A percentile compares a stretch with the other conserved stretches of the same genome.
phyloP scores from a whole-genome alignment of 2,329 filamentous ascomycete species.

The Claviceps sp. region DNA sequence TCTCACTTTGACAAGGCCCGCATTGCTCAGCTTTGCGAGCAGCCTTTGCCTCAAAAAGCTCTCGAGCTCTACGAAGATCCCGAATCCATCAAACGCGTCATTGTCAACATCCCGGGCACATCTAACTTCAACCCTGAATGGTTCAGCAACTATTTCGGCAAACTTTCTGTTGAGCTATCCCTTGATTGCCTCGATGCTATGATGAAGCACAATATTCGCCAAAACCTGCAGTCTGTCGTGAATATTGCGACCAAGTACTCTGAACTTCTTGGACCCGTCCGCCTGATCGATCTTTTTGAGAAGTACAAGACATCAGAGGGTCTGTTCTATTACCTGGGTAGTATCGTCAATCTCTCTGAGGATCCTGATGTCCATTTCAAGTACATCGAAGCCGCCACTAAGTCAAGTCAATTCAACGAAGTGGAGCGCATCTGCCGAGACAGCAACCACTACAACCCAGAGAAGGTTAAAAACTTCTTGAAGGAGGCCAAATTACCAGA shows the following conservation, averaged over 20 bases:
- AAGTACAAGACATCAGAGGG: conserved; percentile 96
- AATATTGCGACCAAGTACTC: conserved; percentile 97
- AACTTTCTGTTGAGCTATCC: conserved; percentile 88
- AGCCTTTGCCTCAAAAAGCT: conserved; percentile 74
- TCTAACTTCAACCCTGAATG: conserved; percentile 85
- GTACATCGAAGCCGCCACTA: conserved; percentile 94
- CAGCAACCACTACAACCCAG: conserved; percentile 76
- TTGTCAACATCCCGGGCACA: conserved; percentile 67
- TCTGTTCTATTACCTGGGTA: conserved; percentile 95
- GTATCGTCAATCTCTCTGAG: conserved; percentile 93
- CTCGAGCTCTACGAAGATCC: conserved; percentile 92
- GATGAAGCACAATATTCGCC: conserved; percentile 91
- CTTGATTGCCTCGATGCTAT: conserved; percentile 91
- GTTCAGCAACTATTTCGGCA: conserved; percentile 84
- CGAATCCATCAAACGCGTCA: conserved; percentile 75
- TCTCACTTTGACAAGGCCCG: conserved; percentile 87
- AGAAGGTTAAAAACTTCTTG: conserved; percentile 98
- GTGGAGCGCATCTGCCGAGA: conserved; percentile 96
- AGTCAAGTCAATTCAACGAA: conserved; percentile 85
- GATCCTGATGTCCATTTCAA: conserved; percentile 97
- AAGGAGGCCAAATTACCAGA: conserved; percentile 90
- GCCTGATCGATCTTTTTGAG: conserved; percentile 85
- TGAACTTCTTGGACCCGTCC: conserved; percentile 76
- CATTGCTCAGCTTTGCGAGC: conserved; percentile 83
- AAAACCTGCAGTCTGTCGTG: conserved; percentile 89